Percentiles rank a stretch among this genome's conserved stretches.
Conservation (phyloP, 1,139 yeast genomes). For the Saccharomyces pastorianus region DNA sequence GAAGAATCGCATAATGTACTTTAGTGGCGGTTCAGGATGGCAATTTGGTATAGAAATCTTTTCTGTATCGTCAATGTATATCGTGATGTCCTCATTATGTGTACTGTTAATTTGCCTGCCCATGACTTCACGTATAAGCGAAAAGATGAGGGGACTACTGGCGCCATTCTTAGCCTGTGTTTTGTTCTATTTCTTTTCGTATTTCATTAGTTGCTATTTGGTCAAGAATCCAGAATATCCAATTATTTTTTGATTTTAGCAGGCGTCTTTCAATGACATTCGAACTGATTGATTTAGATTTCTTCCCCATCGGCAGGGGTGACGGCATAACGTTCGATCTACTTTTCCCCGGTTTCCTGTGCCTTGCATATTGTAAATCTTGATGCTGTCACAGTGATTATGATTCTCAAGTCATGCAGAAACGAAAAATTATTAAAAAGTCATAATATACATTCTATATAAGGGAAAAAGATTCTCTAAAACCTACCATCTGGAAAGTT, state of each 20-base stretch:
- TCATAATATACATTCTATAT: conserved; percentile 4
- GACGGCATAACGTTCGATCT: too few species aligned
- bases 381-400: background rate
- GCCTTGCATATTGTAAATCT: background rate
- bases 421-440: conserved; percentile 1
- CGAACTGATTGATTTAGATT: background rate
- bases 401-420: background rate
- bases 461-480: background rate
- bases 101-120: conserved; percentile 35
- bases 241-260: conserved; percentile 14
- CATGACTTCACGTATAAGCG: conserved; percentile 11
- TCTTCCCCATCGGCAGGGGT: too few species aligned
- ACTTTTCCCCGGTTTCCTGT: too few species aligned
- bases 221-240: conserved; percentile 38
- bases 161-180: conserved; percentile 18
- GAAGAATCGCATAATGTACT: conserved; percentile 41
- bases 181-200: conserved; percentile 32
- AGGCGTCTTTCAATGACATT: background rate
- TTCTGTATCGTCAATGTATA: conserved; percentile 43
- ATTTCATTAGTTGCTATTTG: conserved; percentile 32
- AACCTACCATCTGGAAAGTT: background rate
- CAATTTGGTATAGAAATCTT: conserved; percentile 64
- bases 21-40: conserved; percentile 56
- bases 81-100: conserved; percentile 36
- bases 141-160: conserved; percentile 15